Base-by-base conservation (phyloP, 352 stramenopile genomes). In the Phytophthora pinifolia region DNA sequence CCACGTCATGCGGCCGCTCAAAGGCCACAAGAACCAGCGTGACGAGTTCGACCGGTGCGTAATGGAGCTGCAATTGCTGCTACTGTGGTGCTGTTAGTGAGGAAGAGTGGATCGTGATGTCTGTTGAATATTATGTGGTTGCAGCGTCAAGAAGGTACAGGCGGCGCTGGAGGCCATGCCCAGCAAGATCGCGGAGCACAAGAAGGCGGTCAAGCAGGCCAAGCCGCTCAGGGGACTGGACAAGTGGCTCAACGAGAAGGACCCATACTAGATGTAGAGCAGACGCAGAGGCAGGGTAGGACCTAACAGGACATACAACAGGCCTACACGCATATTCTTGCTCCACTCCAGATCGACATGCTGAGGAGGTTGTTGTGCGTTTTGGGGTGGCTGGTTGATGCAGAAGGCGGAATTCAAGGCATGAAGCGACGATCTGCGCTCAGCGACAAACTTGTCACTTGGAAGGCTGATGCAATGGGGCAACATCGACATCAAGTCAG, bases 171-270 rank as follows among this genome's bases (percentile, higher is more conserved):
- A 57, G n/a, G 70, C 69, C 25, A 95, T 95, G 85, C 82, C 83
- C 29, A 65, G 59, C 63, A 95, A 95, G 79, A 86, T 95, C 54
- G 81, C 78, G 30, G 85, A 92, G 9, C 85, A 95, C 71, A 92
- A 91, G 74, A 92, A 92, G 64, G 74, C 81, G 2, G 45, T 93
- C 36, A 87, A 91, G 68, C 67, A 77, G 47, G 54, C 83, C 46
- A 95, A 95, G 68, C 85, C 85, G 13, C 73, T 95, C 58, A 89
- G 89, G 70, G 85, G 85, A 27, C 72, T 95, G 20, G 83, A 95
- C 59, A 92, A 93, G 70, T 95, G 85, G 85, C 76, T 95, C 35
- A 92, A 87, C 62, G 85, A 95, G 65, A 78, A 43, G 56, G 76
- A 91, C 54, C 73, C 75, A 46, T 94, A 92, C 71, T 93, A 88